These are phyloP conservation scores for Conoideocrella luteorostrata DNA, from an alignment of 2,329 filamentous ascomycete genomes.

Conservation along the genomic window DNA sequence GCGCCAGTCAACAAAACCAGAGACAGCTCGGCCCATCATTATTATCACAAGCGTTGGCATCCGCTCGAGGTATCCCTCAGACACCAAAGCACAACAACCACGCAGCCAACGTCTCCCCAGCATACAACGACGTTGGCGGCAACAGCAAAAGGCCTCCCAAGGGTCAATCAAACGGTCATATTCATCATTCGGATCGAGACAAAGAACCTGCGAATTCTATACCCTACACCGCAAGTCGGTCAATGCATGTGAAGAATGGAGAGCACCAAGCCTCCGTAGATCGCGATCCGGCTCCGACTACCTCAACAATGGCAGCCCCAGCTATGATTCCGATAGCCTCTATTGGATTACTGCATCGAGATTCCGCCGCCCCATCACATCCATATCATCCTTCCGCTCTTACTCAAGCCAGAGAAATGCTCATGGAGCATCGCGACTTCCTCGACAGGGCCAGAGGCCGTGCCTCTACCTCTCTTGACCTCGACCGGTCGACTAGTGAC, in stretches of 20 bases:
- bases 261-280: constrained; percentile 8
- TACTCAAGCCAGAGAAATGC: constrained; percentile 28
- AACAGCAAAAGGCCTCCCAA: not conserved
- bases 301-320: constrained; percentile 25
- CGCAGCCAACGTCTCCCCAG: not conserved
- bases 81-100: constrained; percentile 7
- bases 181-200: not conserved
- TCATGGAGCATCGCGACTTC: constrained; percentile 28
- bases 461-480: constrained; percentile 28
- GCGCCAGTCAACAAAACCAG: constrained; percentile 27
- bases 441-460: constrained; percentile 22
- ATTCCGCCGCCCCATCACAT: constrained; percentile 24
- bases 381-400: constrained; percentile 26
- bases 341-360: constrained; percentile 19
- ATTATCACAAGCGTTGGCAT: constrained; percentile 52
- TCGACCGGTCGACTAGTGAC: constrained; percentile 22
- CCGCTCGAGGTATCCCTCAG: constrained; percentile 46
- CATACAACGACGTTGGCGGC: not conserved
- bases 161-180: not conserved
- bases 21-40: constrained; percentile 44
- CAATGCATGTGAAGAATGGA: constrained; percentile 8
- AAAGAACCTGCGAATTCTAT: not conserved
- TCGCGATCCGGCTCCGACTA: constrained; percentile 1
- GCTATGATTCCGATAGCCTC: constrained; percentile 25
- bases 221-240: constrained; percentile 4